These are phyloP conservation scores for Neofusicoccum ribis DNA, from an alignment of 2,329 filamentous ascomycete species.

Conservation along the genomic window DNA sequence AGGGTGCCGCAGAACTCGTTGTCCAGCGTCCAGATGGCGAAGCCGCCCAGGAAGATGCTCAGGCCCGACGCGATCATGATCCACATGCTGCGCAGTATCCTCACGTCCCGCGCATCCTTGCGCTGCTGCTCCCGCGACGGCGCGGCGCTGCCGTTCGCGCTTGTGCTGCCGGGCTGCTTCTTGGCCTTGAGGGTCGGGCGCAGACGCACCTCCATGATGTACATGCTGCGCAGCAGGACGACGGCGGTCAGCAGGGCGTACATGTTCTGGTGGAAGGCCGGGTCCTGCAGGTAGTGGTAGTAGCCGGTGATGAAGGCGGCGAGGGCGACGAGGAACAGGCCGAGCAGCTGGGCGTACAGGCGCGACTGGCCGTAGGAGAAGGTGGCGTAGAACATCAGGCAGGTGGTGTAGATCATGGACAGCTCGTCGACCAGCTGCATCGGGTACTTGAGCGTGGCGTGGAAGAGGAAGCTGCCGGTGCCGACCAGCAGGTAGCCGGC, in stretches of 20 bases:
- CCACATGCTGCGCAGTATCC: constrained; percentile 71
- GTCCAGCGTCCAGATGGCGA: constrained; percentile 76
- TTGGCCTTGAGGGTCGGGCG: constrained; percentile 54
- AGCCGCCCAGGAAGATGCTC: constrained; percentile 71
- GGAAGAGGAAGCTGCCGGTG: constrained; percentile 63
- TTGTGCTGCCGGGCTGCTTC: constrained; percentile 12
- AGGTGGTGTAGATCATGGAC: constrained; percentile 72
- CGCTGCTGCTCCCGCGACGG: constrained; percentile 36
- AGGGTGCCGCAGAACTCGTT: constrained; percentile 71
- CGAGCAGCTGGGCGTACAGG: constrained; percentile 56
- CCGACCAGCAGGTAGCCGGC: constrained; percentile 63
- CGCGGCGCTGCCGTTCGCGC: background rate
- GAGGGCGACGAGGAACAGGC: constrained; percentile 54
- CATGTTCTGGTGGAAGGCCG: constrained; percentile 77
- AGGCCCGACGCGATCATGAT: constrained; percentile 69
- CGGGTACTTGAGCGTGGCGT: constrained; percentile 66
- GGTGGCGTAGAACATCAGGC: constrained; percentile 65
- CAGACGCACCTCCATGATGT: constrained; percentile 70
- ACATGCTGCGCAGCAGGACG: constrained; percentile 72
- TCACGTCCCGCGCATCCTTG: constrained; percentile 57
- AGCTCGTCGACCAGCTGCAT: constrained; percentile 72
- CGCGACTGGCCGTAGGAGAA: constrained; percentile 68
- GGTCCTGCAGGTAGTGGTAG: constrained; percentile 81
- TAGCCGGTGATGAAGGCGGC: constrained; percentile 70
- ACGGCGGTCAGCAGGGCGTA: constrained; percentile 72